Conservation (phyloP, 306 rosid species). For the Acacia acuminata region DNA sequence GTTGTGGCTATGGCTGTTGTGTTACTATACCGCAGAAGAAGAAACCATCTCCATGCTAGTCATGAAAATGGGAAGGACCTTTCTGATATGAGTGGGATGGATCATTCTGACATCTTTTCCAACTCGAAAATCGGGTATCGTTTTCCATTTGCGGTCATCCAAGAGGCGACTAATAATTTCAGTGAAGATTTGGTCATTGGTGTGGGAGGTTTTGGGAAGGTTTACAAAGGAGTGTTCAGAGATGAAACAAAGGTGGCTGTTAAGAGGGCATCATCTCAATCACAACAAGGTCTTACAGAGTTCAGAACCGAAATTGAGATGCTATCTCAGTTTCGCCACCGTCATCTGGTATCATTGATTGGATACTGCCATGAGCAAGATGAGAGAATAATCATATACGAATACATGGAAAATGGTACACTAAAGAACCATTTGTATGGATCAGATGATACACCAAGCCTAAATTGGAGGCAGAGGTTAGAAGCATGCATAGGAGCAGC, state of each 20-base stretch:
- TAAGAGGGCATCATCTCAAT: constrained; percentile 54
- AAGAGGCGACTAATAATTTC: constrained; percentile 66
- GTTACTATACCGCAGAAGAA: constrained; percentile 49
- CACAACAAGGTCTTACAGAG: constrained; percentile 64
- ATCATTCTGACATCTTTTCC: constrained; percentile 35
- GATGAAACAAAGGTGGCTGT: constrained; percentile 67
- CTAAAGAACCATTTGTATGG: constrained; percentile 60
- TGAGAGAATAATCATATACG: constrained; percentile 68
- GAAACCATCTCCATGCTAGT: constrained; percentile 34
- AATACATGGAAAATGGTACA: constrained; percentile 68
- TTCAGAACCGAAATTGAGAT: constrained; percentile 73
- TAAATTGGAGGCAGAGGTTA: constrained; percentile 68
- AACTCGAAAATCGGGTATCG: constrained; percentile 52
- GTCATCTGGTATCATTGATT: constrained; percentile 69
- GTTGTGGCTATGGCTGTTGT: constrained; percentile 31
- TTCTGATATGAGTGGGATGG: constrained; percentile 25
- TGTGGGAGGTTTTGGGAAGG: constrained; percentile 74
- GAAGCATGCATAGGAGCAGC: constrained; percentile 81
- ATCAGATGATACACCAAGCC: constrained; percentile 40
- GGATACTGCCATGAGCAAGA: constrained; percentile 66
- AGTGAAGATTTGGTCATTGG: constrained; percentile 63
- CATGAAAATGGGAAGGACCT: constrained; percentile 36
- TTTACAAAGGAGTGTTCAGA: constrained; percentile 62
- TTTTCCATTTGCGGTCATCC: constrained; percentile 48
- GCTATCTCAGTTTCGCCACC: constrained; percentile 71